Conservation (phyloP, 2,329 filamentous ascomycete species). For the Arthrobotrys pseudoclavata region DNA sequence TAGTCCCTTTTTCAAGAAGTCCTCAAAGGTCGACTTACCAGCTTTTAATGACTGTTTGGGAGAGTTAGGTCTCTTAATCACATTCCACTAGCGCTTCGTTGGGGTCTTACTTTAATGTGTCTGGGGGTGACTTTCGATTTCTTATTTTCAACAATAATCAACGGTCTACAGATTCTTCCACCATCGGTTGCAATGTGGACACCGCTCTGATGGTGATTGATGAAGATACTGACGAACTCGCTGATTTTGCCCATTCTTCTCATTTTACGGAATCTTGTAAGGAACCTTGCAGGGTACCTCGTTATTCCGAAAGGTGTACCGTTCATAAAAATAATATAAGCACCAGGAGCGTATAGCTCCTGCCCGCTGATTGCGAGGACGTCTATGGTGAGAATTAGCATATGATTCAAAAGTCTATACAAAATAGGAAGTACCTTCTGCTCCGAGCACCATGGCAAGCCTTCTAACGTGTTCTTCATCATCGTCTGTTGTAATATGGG, state of each 20-base stretch:
- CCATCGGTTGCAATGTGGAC: slow-evolving; percentile 98
- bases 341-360: slow-evolving; percentile 85
- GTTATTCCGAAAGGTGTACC: slow-evolving; percentile 93
- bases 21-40: slow-evolving; percentile 89
- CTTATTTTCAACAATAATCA: slow-evolving; percentile 93
- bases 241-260: slow-evolving; percentile 91
- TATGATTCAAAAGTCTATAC: neutral
- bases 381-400: slow-evolving; percentile 55
- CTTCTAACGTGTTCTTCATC: slow-evolving; percentile 91
- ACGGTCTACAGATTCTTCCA: slow-evolving; percentile 92
- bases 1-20: slow-evolving; percentile 88
- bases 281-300: slow-evolving; percentile 85
- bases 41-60: slow-evolving; percentile 74
- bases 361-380: slow-evolving; percentile 80
- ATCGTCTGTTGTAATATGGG: slow-evolving; percentile 96
- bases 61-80: neutral
- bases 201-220: slow-evolving; percentile 90
- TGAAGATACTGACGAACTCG: slow-evolving; percentile 95
- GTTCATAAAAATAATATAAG: slow-evolving; percentile 94
- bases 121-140: slow-evolving; percentile 82
- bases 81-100: neutral
- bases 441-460: slow-evolving; percentile 87
- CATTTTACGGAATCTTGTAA: slow-evolving; percentile 85
- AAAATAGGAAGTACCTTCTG: slow-evolving; percentile 75
- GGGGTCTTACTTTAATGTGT: slow-evolving; percentile 76